Evolutionary conservation across 306 rosid species (phyloP), one percentile per base, ranked within the genome.

Genomic region (Citrullus mucosospermus): DNA sequence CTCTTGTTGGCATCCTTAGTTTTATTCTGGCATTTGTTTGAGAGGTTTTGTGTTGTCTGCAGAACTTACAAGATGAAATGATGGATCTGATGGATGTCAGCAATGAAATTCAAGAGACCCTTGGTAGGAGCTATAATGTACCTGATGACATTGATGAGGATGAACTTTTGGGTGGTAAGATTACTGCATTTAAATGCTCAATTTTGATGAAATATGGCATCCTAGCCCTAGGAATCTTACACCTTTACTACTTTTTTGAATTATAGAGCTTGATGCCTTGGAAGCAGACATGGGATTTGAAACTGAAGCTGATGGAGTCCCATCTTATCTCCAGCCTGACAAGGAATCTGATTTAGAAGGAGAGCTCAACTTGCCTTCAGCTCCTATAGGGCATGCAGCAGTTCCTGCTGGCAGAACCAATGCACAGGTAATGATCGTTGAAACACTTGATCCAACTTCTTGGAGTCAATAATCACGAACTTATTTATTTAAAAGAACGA

Each of bases 11-110:
- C 77, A 44, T 80, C 57, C 68, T 34, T 73, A 48, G 43, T 86
- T 88, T 66, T 56, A 34, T 83, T 30, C 77, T 69, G 38, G 63
- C 17, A 22, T 78, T 60, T 9, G n/a, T 46, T 25, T 36, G 39
- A 75, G 60, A 72, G 76, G 13, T 30, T 79, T 71, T 48, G 81
- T 80, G 20, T 74, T 48, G 41, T 68, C 41, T 86, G 74, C 86
- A 96, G 99, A 92, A 87, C 83, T 85, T 96, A 88, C 98, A 92
- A 91, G 99, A 92, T 84, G 98, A 92, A 88, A 91, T 96, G 98
- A 88, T 88, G 96, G 98, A 96, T 88, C 90, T 96, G 81, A 96
- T 96, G 99, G 98, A 96, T 82, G 99, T 92, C 28, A 96, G 97
- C 81, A 86, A 84, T 61, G 97, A 92, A 88, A 91, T 96, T 57